Base-by-base conservation (phyloP, 352 stramenopile genomes). In the Thraustochytrium sp. region DNA sequence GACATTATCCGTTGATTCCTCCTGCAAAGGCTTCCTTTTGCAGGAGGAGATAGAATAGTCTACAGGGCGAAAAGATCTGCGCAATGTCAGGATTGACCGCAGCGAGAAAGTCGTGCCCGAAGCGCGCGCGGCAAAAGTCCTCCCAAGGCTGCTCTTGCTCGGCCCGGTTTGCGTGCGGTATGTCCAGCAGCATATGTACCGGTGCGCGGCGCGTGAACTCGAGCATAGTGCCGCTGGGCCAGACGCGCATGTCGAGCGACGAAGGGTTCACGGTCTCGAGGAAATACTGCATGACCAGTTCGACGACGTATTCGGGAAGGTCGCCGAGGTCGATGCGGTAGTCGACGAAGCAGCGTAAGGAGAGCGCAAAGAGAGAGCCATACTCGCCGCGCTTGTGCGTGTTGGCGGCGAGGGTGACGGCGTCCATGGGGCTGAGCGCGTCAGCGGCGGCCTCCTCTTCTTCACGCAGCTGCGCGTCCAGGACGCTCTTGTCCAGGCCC, bases 31-130 rank as follows among this genome's bases (percentile, higher is more conserved):
- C 26, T 31, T 80, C 68, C 11, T 42, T 46, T 38, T 80, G 68
- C 34, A 80, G 29, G 2, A 80, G 53, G 8, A 80, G 51, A 26
- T 55, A 80, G 68, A 80, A 80, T 48, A 80, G 8, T n/a, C 68
- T 46, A 38, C 68, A 80, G 13, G 68, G 68, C 21, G 68, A 72
- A 26, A 80, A 72, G 4, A 80, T 29, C 2, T 63, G n/a, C 46
- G 53, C 48, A 23, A 64, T 64, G 4, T 26, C 13, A 46, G 68
- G 29, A 31, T 80, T 61, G 48, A 80, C 18, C 21, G 8, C 31
- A 3, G 48, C 13, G 9, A 44, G 26, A 26, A 75, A 80, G 44
- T 80, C 68, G 18, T 68, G 34, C 8, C 68, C 68, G 11, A 80
- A 80, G 18, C 68, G 68, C 2, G 34, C 44, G 21, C 23, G 13